These are phyloP conservation scores for Termitomyces heimii DNA, from an alignment of 768 basidiomycete genomes.

Conservation along the genomic window DNA sequence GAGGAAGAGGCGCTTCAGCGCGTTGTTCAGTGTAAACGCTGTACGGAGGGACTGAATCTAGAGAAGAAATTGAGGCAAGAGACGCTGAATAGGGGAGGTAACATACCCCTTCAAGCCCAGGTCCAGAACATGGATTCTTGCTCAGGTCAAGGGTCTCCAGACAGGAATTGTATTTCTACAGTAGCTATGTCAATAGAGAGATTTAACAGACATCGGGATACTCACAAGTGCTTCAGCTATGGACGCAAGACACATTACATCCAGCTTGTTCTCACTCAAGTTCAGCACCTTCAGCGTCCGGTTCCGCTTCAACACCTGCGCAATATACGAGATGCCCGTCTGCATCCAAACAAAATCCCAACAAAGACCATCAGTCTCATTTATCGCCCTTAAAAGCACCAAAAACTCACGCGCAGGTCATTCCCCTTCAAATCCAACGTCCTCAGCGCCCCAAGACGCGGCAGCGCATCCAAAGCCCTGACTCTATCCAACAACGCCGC, in stretches of 20 bases:
- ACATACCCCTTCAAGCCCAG: conserved; percentile 84
- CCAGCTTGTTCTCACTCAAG: conserved; percentile 91
- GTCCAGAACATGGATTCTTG: conserved; percentile 91
- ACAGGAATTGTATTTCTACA: conserved; percentile 88
- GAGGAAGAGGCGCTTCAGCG: conserved; percentile 89
- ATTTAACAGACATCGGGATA: conserved; percentile 4
- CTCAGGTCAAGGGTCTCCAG: conserved; percentile 93
- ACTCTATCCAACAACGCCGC: conserved; percentile 84
- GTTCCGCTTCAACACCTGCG: conserved; percentile 95
- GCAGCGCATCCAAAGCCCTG: conserved; percentile 81
- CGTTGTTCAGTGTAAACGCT: conserved; percentile 87
- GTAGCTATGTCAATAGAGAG: neutral
- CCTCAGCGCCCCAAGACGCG: conserved; percentile 76
- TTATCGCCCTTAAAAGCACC: neutral
- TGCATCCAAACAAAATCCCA: conserved; percentile 18
- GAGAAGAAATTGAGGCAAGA: neutral
- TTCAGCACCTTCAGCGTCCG: conserved; percentile 92
- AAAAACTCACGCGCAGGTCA: conserved; percentile 72
- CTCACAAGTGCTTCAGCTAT: conserved; percentile 88
- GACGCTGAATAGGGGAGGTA: no score
- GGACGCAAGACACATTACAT: conserved; percentile 67
- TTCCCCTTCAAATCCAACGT: conserved; percentile 92
- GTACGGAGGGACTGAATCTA: conserved; percentile 86
- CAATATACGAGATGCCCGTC: conserved; percentile 82
- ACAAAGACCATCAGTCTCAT: conserved; percentile 3